phyloP scores from a whole-genome alignment of 129 eudicot genomes.

The Artemisia argyi region DNA sequence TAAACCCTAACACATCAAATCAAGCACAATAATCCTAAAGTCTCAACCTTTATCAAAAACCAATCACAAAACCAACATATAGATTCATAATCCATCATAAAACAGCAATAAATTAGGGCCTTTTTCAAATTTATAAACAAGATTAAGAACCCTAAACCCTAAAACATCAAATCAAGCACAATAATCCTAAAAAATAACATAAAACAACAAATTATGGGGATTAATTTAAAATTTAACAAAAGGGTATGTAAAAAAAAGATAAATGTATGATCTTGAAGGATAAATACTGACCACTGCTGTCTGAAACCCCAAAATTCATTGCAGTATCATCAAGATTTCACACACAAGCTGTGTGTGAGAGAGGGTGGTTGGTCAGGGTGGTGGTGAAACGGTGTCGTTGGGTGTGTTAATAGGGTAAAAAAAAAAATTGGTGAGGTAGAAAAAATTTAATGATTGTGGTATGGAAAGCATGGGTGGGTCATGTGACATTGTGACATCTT shows the following conservation, averaged over 20 bases:
- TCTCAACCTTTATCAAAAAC: not conserved
- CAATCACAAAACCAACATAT: not conserved
- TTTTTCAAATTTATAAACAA: not conserved
- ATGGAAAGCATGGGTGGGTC: not conserved
- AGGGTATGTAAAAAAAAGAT: conserved; percentile 1
- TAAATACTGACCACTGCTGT: conserved; percentile 57
- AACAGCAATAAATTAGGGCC: no score
- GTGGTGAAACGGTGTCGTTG: conserved; percentile 30
- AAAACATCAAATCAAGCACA: not conserved
- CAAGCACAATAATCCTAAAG: conserved; percentile 1
- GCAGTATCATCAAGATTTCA: conserved; percentile 36
- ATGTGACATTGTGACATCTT: no score
- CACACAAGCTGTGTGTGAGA: conserved; percentile 6
- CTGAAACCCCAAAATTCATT: conserved; percentile 56
- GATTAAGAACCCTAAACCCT: conserved; percentile 27
- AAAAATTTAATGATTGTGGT: not conserved
- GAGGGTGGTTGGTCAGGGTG: conserved; percentile 3
- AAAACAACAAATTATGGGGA: not conserved
- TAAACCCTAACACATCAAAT: conserved; percentile 18
- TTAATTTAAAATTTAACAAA: not conserved
- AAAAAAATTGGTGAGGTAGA: not conserved
- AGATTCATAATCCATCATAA: not conserved
- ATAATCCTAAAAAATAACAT: not conserved
- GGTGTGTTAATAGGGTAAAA: conserved; percentile 29
- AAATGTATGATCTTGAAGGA: conserved; percentile 23